Conservation (phyloP, 2,329 filamentous ascomycete genomes). For the Fusarium liriodendri region DNA sequence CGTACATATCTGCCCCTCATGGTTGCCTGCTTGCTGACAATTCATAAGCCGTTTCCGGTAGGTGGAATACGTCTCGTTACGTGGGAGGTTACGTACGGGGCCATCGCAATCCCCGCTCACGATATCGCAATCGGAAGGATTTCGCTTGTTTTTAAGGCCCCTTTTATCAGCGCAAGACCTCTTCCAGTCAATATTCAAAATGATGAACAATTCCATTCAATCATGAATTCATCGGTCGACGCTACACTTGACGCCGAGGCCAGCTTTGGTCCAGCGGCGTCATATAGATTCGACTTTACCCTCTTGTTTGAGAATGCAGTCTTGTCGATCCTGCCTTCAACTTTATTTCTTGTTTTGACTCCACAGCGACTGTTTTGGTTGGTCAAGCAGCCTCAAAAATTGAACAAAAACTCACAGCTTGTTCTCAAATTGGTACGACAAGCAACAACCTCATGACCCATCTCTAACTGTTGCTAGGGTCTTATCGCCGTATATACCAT, state of each 20-base stretch:
- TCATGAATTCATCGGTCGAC: not conserved
- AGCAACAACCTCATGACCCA: not conserved
- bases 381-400: constrained; percentile 4
- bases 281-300: constrained; percentile 21
- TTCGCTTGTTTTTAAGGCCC: not conserved
- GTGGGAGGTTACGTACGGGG: not conserved
- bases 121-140: not conserved
- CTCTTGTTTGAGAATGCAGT: constrained; percentile 15
- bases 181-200: not conserved
- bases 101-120: not conserved
- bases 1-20: not conserved
- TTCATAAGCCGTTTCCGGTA: not conserved
- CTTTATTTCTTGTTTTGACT: constrained; percentile 9
- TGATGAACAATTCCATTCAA: not conserved
- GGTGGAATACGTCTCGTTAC: not conserved
- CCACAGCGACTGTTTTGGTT: constrained; percentile 10
- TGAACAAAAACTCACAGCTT: constrained; percentile 7
- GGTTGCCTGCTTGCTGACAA: not conserved
- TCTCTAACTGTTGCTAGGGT: not conserved
- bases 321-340: constrained; percentile 14
- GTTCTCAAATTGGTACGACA: constrained; percentile 9
- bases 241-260: not conserved
- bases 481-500: constrained; percentile 8
- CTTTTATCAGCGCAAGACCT: not conserved
- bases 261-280: constrained; percentile 9